Base-by-base conservation (phyloP, 441 rosid species). In the Eruca vesicaria region DNA sequence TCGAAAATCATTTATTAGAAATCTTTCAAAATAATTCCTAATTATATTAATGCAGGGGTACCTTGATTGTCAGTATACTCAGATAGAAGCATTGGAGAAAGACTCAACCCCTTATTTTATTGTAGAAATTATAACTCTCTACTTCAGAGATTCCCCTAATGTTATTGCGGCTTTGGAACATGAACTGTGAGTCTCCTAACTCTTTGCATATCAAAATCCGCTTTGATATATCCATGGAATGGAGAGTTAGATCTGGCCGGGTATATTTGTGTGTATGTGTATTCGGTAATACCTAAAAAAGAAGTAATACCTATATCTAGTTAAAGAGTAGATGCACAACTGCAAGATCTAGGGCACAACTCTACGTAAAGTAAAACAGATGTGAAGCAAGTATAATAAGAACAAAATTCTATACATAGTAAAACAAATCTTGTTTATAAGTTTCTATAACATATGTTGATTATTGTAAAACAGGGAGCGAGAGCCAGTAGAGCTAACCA, bases 131-230 rank as follows among this genome's bases (percentile, higher is more conserved):
- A 75, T 75, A 69, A 75, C 74, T 38, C 79, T 75, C 28, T 75
- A 75, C 38, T 75, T 75, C 38, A 75, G 74, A 68, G 79, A 75
- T 12, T 62, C 79, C 15, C 79, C 74, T n/a, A 69, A 38, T 53
- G 79, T 53, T 4, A 62, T 75, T 68, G 79, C 74, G 29, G 14
- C 57, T 38, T 38, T 75, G 74, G 74, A 75, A 31, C 69, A 62
- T 53, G 74, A 75, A 62, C 7, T 75, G 79, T 75, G 64, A 75
- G 79, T 68, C 53, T 60, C 29, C 6, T 61, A 48, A 48, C 43
- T 74, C 63, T 18, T 48, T 67, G 36, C 62, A 21, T 12, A 32
- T 33, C 31, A 63, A 20, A 32, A 11, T 52, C 57, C 57, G 26
- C 57, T 52, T n/a, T 19, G 21, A 21, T 74, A 43, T 7, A 38